phyloP scores from a whole-genome alignment of 768 basidiomycete species.

The Mycena chlorophos region DNA sequence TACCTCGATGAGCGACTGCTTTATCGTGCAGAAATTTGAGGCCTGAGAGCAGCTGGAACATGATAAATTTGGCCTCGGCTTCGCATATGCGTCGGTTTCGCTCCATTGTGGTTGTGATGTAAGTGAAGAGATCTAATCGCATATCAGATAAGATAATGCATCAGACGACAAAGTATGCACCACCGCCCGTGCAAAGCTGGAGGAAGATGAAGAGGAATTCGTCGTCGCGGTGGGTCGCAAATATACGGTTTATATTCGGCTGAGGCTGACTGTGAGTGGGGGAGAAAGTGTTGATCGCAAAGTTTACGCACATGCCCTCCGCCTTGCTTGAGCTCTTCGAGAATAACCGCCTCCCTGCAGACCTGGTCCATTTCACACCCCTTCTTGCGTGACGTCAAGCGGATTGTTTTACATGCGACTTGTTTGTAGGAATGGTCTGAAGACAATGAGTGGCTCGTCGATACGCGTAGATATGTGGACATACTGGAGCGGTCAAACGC shows the following conservation, averaged over 20 bases:
- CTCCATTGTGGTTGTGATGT: constrained; percentile 64
- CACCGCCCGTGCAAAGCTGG: constrained; percentile 78
- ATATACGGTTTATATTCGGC: constrained; percentile 83
- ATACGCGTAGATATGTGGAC: not conserved
- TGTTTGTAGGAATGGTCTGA: constrained; percentile 48
- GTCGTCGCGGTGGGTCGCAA: constrained; percentile 62
- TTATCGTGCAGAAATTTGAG: constrained; percentile 69
- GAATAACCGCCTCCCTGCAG: constrained; percentile 77
- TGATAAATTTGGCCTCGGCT: constrained; percentile 82
- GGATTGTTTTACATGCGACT: constrained; percentile 84
- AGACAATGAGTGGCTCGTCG: not conserved
- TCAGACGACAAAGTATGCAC: not conserved
- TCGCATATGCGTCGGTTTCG: constrained; percentile 58
- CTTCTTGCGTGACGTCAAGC: constrained; percentile 57
- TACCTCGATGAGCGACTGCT: constrained; percentile 79
- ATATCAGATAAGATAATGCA: not conserved
- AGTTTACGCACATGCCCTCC: not conserved
- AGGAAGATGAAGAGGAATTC: constrained; percentile 74
- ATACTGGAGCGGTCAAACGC: constrained; percentile 60
- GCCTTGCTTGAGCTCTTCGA: constrained; percentile 73
- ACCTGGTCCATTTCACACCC: constrained; percentile 59
- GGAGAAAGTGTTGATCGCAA: not conserved
- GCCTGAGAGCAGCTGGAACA: constrained; percentile 75
- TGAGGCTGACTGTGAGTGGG: constrained; percentile 26
- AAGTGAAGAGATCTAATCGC: constrained; percentile 70